Evolutionary conservation across 768 basidiomycete species (phyloP).

Genomic region (Amanita rubescens): DNA sequence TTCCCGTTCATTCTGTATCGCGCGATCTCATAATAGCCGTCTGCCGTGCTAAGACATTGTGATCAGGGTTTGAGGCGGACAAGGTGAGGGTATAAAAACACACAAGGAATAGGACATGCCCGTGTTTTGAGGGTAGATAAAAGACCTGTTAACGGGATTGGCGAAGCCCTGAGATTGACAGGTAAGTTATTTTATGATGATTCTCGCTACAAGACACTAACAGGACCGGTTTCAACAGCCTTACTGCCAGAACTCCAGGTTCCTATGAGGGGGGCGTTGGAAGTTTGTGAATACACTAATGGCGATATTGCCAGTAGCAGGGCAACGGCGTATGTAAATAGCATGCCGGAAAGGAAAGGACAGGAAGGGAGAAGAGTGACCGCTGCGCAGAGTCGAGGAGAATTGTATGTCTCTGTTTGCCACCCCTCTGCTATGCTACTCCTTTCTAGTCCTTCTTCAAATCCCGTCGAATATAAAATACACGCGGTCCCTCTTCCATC

Average conservation of each 20-base stretch:
- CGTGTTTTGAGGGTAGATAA: conserved; percentile 78
- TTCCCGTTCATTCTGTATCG: conserved; percentile 88
- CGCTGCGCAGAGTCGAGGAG: conserved; percentile 10
- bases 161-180: conserved; percentile 59
- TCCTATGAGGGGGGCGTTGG: conserved; percentile 63
- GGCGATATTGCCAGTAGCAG: conserved; percentile 32
- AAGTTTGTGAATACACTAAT: conserved; percentile 31
- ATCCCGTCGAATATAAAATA: conserved; percentile 70
- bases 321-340: conserved; percentile 30
- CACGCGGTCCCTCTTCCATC: conserved; percentile 58
- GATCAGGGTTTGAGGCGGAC: conserved; percentile 1
- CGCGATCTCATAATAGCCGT: conserved; percentile 81
- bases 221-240: conserved; percentile 73
- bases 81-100: conserved; percentile 23
- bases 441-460: conserved; percentile 85
- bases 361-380: conserved; percentile 20
- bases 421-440: no score
- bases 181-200: conserved; percentile 8
- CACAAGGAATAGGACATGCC: conserved; percentile 90
- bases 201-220: conserved; percentile 35
- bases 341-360: conserved; percentile 27
- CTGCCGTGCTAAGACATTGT: conserved; percentile 42
- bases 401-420: conserved; percentile 17
- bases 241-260: conserved; percentile 84
- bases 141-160: conserved; percentile 73